phyloP scores from a whole-genome alignment of 2,329 filamentous ascomycete species.

The Curvularia eragrostidis region DNA sequence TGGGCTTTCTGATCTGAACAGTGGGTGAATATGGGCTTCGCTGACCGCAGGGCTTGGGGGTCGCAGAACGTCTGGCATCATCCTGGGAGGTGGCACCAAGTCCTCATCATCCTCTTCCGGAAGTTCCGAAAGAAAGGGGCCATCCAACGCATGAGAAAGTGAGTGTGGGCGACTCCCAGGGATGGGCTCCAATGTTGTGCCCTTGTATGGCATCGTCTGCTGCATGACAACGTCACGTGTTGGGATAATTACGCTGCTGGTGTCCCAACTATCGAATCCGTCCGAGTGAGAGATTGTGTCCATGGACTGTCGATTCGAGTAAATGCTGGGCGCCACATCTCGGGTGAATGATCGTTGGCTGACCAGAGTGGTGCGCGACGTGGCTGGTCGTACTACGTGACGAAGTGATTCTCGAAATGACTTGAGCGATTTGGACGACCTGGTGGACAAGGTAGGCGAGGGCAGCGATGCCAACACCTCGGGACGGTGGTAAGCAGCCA shows the following conservation, averaged over 20 bases:
- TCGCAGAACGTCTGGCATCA: conserved; percentile 43
- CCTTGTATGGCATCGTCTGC: conserved; percentile 47
- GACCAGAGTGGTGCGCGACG: conserved; percentile 47
- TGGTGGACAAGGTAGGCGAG: conserved; percentile 46
- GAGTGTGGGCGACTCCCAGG: conserved; percentile 71
- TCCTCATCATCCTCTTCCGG: conserved; percentile 37
- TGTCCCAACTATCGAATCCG: conserved; percentile 78
- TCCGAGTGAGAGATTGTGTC: conserved; percentile 56
- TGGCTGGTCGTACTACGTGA: conserved; percentile 47
- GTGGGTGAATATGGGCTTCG: conserved; percentile 77
- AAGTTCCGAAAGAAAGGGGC: conserved; percentile 48
- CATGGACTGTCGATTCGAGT: conserved; percentile 45
- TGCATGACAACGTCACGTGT: conserved; percentile 58
- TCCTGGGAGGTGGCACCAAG: conserved; percentile 43
- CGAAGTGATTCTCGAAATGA: conserved; percentile 50
- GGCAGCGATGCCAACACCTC: conserved; percentile 32
- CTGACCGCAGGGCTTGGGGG: conserved; percentile 52
- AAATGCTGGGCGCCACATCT: conserved; percentile 39
- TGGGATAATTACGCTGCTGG: conserved; percentile 69
- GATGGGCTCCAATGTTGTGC: conserved; percentile 72
- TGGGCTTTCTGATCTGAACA: conserved; percentile 76
- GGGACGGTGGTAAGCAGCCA: conserved; percentile 20
- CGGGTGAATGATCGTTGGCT: conserved; percentile 40
- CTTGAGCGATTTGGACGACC: conserved; percentile 45
- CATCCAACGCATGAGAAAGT: conserved; percentile 66